Evolutionary conservation across 129 eudicot species (phyloP), one percentile per base, ranked within the genome.

Genomic region (Saposhnikovia divaricata): DNA sequence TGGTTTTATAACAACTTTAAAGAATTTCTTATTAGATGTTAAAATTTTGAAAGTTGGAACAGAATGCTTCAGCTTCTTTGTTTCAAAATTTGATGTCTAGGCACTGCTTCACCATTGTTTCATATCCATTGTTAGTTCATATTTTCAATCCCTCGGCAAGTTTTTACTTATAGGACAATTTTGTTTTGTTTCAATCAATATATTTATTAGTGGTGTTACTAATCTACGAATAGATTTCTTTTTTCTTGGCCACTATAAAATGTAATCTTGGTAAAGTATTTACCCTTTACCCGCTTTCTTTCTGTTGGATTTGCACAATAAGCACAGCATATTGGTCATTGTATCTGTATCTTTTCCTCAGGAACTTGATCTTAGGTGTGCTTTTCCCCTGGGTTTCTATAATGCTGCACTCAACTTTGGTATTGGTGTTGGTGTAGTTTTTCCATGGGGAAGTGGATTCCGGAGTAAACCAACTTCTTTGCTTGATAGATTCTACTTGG

Each of bases 301-400:
- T 7, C 4, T 66, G 72, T 66, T 66, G 72, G 21, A 15, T 66
- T 66, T 66, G 19, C 42, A 66, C 42, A 66, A 14, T 66, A 28
- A 27, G 37, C 42, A 66, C 42, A 28, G 3, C 45, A 31, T 34
- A 31, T 69, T 69, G 45, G 12, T 71, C n/a, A 15, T 0, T 74
- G 38, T 74, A 44, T 23, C 37, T 53, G 18, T 77, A 40, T 78
- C 27, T 71, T 71, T 51, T 88, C 42, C 40, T 72, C 92, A 94
- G 97, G 98, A 94, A 75, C 79, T 90, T 78, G 97, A 94, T 88
- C 83, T 94, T 59, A 95, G 97, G 38, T 88, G 77, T 82, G 96
- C 98, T 38, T 44, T 91, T 19, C 96, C 98, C 6, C 74, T 94
- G 92, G 98, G 98, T 25, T 90, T 91, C 76, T 91, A 85, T 77